Evolutionary conservation across 441 rosid species (phyloP), one percentile per base, ranked within the genome.

Genomic region (Viola pubescens): DNA sequence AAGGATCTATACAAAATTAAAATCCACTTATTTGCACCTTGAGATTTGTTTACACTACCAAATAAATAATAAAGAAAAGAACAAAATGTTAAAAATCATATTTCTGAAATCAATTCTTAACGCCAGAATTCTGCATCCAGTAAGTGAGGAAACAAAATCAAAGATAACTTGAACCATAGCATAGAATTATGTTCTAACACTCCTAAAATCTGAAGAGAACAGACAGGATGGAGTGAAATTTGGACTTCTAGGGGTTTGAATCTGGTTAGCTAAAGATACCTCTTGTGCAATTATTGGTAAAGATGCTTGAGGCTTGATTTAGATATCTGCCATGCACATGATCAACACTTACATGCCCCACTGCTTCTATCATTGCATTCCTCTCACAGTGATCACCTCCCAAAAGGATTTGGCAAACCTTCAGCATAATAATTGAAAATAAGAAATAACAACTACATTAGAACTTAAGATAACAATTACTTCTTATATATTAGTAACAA

Each of bases 341-440:
- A 45, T 63, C 77, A 63, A 79, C 85, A 61, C 75, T 71, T 60
- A 77, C 60, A 75, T 64, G 80, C 61, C 77, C 76, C 37, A 79
- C 89, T 58, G 66, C 87, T 79, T 77, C 95, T 47, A 80, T 70
- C 52, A 76, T 61, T 72, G 78, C 82, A 53, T 71, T 77, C 73
- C 81, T 76, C 64, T 73, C 87, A 40, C 73, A 69, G 34, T 73
- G 77, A 73, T 84, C 87, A 52, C 79, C 83, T 58, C 74, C 75
- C 74, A 76, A 78, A 64, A 88, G 89, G 75, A 82, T 74, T 70
- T 63, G 81, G 76, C 84, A 80, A 66, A 91, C 97, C 98, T 94
- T 72, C 73, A 75, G 64, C 63, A 52, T 46, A 37, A 51, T 9
- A 59, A 37, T 2, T 11, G 40, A 64, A 64, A 54, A 11, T 6